A percentile compares a stretch with the other conserved stretches of the same genome.
phyloP scores from a whole-genome alignment of 768 basidiomycete genomes.

The Lentinula aciculospora region DNA sequence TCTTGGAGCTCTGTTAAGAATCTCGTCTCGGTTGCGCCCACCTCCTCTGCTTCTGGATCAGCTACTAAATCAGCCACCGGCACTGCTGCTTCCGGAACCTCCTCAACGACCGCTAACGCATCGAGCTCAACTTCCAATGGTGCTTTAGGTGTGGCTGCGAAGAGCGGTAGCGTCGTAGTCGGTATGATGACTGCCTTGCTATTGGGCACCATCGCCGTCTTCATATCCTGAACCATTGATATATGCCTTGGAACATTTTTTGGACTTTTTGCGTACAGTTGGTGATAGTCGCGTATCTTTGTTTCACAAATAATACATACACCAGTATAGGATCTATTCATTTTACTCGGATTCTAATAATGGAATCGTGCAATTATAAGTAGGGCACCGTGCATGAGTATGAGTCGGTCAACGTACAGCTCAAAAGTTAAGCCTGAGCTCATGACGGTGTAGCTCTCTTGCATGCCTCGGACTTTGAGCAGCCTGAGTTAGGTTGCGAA shows the following conservation, averaged over 20 bases:
- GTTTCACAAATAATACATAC: background rate
- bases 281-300: background rate
- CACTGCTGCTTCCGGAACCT: background rate
- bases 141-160: background rate
- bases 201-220: background rate
- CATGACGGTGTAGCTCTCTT: too few species aligned
- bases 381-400: too few species aligned
- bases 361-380: too few species aligned
- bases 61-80: background rate
- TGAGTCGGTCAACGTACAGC: too few species aligned
- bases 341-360: too few species aligned
- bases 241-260: background rate
- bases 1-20: conserved; percentile 5
- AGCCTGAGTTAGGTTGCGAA: too few species aligned
- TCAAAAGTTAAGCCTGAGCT: too few species aligned
- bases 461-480: too few species aligned
- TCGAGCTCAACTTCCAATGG: background rate
- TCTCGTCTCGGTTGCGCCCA: conserved; percentile 7
- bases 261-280: background rate
- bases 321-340: too few species aligned
- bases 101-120: background rate
- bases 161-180: background rate
- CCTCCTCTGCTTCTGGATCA: conserved; percentile 4
- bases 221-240: background rate
- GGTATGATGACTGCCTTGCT: conserved; percentile 1